Evolutionary conservation across 805 yeast genomes (phyloP), one percentile per base, ranked within the genome.

Genomic region (Zygotorulaspora sp.): DNA sequence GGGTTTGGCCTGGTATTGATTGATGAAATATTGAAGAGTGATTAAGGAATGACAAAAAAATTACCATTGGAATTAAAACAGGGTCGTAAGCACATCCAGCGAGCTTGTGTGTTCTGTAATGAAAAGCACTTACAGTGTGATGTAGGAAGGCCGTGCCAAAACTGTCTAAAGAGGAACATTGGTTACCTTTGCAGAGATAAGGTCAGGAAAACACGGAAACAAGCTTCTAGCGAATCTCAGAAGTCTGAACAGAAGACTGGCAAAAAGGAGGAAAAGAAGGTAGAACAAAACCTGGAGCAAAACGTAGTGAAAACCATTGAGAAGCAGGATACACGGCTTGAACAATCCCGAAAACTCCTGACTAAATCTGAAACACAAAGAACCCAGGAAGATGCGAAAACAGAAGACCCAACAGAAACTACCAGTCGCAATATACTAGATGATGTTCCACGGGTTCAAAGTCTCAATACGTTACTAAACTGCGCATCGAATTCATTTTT

Each of bases 61-160:
- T 71, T 81, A 16, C 68, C 80, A 1, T 58, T 61, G 9, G 72
- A 70, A 36, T 72, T 78, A 48, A 80, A 76, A 53, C 64, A 62
- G 28, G 63, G 60, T 25, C 60, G 90, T 30, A 75, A 69, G 46
- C 86, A 88, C 4, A 77, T 82, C 2, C 63, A 75, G 6, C 69
- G 81, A 31, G 92, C 90, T 1, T 83, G 92, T 52, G 69, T 69
- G 13, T 80, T 80, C 53, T 83, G 90, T 57, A 87, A 82, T 53
- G 61, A 70, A 17, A 83, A 83, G 47, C 92, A 82, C 50, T 66
- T 83, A 10, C 89, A 82, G 49, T 83, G 90, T 57, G 83, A 82
- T 44, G 43, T 41, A 9, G 67, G 71, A 18, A 62, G 92, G 40
- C 90, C 92, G 0, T 83, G 90, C 50, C 70, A 70, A 46, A 83